Conservation (phyloP, 192 early-diverging fungal genomes). For the Linnemannia zychae region DNA sequence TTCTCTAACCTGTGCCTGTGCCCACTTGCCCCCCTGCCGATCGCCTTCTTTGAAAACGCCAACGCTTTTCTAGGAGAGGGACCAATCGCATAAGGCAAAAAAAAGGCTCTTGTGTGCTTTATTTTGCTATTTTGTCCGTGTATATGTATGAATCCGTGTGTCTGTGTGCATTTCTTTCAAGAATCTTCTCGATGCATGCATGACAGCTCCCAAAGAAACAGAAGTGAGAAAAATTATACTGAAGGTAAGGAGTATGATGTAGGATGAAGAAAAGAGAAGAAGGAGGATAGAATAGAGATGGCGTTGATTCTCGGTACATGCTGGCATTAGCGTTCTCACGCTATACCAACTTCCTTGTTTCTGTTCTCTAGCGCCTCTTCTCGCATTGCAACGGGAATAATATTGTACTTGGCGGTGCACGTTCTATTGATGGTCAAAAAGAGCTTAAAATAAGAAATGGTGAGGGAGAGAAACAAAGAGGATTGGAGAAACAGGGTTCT, state of each 20-base stretch:
- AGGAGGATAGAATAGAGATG: background rate
- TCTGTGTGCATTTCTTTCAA: background rate
- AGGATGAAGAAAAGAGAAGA: background rate
- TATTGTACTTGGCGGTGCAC: background rate
- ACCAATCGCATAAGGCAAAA: too few relatives aligned
- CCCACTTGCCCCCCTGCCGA: too few relatives aligned
- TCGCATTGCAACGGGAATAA: background rate
- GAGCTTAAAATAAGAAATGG: background rate
- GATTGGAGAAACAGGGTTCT: background rate
- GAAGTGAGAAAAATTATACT: background rate
- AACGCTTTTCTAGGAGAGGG: too few relatives aligned
- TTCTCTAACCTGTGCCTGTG: too few relatives aligned
- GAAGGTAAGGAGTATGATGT: background rate
- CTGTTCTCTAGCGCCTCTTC: background rate
- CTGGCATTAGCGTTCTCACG: background rate
- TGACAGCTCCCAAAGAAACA: background rate
- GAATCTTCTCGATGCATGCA: background rate
- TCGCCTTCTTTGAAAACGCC: too few relatives aligned
- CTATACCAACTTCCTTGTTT: background rate
- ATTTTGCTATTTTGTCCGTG: background rate
- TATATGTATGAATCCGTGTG: background rate
- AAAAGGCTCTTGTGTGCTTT: background rate
- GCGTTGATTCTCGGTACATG: background rate
- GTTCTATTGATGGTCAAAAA: background rate
- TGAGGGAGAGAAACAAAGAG: background rate